Evolutionary conservation across 2,329 filamentous ascomycete species (phyloP).

Genomic region (Thelonectria rubi): DNA sequence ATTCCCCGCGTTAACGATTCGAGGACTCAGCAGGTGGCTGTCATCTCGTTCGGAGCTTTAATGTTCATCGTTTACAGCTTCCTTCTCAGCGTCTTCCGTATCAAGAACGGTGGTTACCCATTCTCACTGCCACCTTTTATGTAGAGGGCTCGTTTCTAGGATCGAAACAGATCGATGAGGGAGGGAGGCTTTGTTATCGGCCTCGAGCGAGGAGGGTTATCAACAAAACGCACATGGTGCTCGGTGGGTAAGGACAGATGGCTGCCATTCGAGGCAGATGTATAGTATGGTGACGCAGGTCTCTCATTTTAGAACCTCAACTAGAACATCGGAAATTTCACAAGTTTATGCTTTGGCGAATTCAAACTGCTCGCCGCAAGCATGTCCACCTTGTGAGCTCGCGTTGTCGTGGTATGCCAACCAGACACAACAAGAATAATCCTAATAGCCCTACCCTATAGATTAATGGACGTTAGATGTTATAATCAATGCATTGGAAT

Average conservation of each 20-base stretch:
- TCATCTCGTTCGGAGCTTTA: conserved; percentile 80
- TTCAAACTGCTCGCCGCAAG: not conserved
- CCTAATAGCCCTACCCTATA: too few species aligned
- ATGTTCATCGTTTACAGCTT: conserved; percentile 91
- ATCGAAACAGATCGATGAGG: not conserved
- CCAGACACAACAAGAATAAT: too few species aligned
- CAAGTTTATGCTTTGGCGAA: not conserved
- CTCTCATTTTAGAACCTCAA: conserved; percentile 3
- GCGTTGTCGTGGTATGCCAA: not conserved
- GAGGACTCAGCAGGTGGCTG: conserved; percentile 80
- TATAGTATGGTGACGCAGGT: conserved; percentile 12
- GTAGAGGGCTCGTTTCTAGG: conserved; percentile 44
- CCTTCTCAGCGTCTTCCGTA: conserved; percentile 89
- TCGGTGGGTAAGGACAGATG: not conserved
- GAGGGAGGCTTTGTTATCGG: not conserved
- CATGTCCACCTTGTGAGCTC: not conserved
- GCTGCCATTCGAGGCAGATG: conserved; percentile 2
- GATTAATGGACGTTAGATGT: too few species aligned
- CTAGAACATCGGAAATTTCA: not conserved
- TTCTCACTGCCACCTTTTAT: conserved; percentile 93
- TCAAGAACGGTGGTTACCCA: conserved; percentile 95
- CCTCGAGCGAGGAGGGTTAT: not conserved
- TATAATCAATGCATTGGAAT: too few species aligned
- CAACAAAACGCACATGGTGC: not conserved
- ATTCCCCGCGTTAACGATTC: conserved; percentile 86